Evolutionary conservation across 75 land plant genomes (phyloP).

Genomic region (Picea sitchensis): DNA sequence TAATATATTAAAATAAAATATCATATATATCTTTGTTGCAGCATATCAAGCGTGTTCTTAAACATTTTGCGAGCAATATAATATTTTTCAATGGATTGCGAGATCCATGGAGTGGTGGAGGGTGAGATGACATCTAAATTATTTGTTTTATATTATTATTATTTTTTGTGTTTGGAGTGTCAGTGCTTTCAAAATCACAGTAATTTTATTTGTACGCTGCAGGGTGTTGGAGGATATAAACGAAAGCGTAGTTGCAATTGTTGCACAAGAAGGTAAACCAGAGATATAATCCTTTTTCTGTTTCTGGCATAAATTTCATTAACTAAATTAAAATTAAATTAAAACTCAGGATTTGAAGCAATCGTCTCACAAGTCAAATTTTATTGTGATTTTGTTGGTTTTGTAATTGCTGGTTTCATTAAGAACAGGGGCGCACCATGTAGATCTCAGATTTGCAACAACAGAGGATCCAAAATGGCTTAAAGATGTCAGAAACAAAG

Average conservation of each 20-base stretch:
- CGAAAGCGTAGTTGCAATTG: background rate
- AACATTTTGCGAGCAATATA: slow-evolving; percentile 11
- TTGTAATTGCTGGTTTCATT: background rate
- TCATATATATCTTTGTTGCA: background rate
- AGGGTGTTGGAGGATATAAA: background rate
- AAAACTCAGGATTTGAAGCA: background rate
- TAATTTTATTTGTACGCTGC: too few species aligned
- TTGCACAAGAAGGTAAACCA: slow-evolving; percentile 4
- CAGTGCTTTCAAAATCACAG: background rate
- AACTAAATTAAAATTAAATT: background rate
- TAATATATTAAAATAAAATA: too few species aligned
- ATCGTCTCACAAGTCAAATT: background rate
- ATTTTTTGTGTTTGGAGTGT: too few species aligned
- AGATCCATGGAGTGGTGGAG: slow-evolving; percentile 22
- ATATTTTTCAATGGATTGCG: slow-evolving; percentile 18
- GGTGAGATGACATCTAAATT: background rate
- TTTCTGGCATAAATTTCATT: background rate
- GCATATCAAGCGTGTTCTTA: slow-evolving; percentile 13
- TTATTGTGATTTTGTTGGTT: too few species aligned
- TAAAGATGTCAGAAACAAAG: too few species aligned
- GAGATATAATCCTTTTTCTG: too few species aligned
- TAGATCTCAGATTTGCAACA: slow-evolving; percentile 57
- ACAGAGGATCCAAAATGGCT: slow-evolving; percentile 73
- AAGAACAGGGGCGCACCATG: slow-evolving; percentile 69
- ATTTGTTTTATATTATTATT: background rate